These are phyloP conservation scores for Saccharomycopsis babjevae DNA, from an alignment of 805 yeast species.

Conservation along the genomic window DNA sequence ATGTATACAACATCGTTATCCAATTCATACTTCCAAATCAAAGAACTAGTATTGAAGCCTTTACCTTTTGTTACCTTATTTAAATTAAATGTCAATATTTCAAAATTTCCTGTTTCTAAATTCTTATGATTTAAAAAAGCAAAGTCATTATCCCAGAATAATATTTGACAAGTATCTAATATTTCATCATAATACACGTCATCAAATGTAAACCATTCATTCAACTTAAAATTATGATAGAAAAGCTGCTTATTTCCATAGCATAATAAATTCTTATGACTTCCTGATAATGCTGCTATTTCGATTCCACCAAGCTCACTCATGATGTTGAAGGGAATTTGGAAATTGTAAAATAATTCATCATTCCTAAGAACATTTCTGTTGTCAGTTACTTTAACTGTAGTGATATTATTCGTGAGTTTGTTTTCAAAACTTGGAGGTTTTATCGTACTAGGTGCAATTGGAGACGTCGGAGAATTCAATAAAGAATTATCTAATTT, in stretches of 20 bases:
- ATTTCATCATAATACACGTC: constrained; percentile 18
- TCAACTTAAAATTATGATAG: constrained; percentile 18
- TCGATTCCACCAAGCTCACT: not conserved
- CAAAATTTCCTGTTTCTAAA: constrained; percentile 10
- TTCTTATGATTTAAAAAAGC: constrained; percentile 15
- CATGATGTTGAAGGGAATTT: not conserved
- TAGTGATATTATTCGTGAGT: not conserved
- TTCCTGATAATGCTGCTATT: not conserved
- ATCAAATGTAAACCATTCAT: constrained; percentile 23
- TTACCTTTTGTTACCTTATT: constrained; percentile 1
- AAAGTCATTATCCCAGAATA: constrained; percentile 18
- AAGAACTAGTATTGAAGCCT: not conserved
- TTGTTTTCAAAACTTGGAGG: not conserved
- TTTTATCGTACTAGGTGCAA: not conserved
- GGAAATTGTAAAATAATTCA: not conserved
- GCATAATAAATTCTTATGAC: not conserved
- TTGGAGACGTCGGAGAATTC: not conserved
- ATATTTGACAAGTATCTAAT: constrained; percentile 9
- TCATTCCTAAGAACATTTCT: not conserved
- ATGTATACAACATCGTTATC: constrained; percentile 17
- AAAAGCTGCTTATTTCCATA: not conserved
- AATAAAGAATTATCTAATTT: not conserved
- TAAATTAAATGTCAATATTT: constrained; percentile 15
- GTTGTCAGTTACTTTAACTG: not conserved
- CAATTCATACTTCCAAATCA: constrained; percentile 26